phyloP scores from a whole-genome alignment of 441 rosid species.

The Brassica balearica region DNA sequence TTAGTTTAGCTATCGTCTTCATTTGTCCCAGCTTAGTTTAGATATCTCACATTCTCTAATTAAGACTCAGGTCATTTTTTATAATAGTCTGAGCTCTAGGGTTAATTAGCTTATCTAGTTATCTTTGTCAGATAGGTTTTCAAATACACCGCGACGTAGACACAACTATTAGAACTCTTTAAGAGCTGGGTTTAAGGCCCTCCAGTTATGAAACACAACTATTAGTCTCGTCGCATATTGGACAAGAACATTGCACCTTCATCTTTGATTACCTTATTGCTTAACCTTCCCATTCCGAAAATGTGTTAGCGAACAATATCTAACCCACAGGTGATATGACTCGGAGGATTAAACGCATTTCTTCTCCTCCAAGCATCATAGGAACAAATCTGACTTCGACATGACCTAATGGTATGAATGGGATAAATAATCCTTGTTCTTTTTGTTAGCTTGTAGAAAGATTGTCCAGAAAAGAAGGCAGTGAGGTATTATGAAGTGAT shows the following conservation, averaged over 20 bases:
- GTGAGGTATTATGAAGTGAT: not conserved
- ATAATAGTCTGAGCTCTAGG: not conserved
- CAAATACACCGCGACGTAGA: too few relatives aligned
- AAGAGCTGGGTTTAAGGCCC: too few relatives aligned
- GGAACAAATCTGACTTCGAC: not conserved
- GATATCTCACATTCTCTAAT: not conserved
- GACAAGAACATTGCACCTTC: not conserved
- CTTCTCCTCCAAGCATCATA: not conserved
- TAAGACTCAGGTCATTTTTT: not conserved
- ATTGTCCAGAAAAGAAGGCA: not conserved
- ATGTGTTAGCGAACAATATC: too few relatives aligned
- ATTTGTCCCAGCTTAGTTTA: not conserved
- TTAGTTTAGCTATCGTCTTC: not conserved
- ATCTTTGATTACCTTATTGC: not conserved
- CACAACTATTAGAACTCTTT: too few relatives aligned
- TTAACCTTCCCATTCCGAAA: not conserved
- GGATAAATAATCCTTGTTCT: not conserved
- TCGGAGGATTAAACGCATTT: not conserved
- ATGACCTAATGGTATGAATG: not conserved
- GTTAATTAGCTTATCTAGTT: not conserved
- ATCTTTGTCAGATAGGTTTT: too few relatives aligned
- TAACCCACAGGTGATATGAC: not conserved
- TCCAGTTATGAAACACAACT: not conserved
- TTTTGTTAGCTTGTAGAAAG: not conserved
- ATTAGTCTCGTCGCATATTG: not conserved